phyloP scores from a whole-genome alignment of 495 filamentous ascomycete species.

The Paragyromitra xinjiangensis region DNA sequence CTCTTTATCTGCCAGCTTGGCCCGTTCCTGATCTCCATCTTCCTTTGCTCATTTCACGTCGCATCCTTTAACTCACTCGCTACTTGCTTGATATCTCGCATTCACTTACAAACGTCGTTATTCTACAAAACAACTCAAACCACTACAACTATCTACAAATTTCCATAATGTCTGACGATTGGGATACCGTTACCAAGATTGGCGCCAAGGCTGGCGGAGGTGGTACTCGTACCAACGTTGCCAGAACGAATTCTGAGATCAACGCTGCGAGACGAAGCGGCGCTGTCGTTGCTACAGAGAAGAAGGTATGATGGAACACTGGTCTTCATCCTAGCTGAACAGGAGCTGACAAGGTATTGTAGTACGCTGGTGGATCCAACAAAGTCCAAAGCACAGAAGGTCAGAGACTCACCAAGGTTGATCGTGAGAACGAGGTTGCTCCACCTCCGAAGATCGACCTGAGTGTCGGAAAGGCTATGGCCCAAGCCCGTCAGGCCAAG shows the following conservation, averaged over 20 bases:
- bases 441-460: slow-evolving; percentile 89
- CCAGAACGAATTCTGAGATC: slow-evolving; percentile 83
- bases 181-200: slow-evolving; percentile 92
- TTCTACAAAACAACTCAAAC: slow-evolving; percentile 36
- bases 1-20: slow-evolving; percentile 43
- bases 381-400: slow-evolving; percentile 68
- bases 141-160: background rate
- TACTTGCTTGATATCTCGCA: slow-evolving; percentile 36
- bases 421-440: slow-evolving; percentile 96
- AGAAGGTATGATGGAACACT: slow-evolving; percentile 67
- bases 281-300: slow-evolving; percentile 82
- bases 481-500: slow-evolving; percentile 71
- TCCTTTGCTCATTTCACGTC: slow-evolving; percentile 21
- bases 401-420: slow-evolving; percentile 96
- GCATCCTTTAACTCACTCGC: slow-evolving; percentile 15
- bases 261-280: slow-evolving; percentile 90
- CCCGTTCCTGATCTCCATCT: slow-evolving; percentile 41
- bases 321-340: background rate
- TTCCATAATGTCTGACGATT: slow-evolving; percentile 71
- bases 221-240: slow-evolving; percentile 78
- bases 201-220: slow-evolving; percentile 78
- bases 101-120: background rate
- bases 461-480: slow-evolving; percentile 83
- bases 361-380: slow-evolving; percentile 56
- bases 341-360: slow-evolving; percentile 60